Evolutionary conservation across 2,329 filamentous ascomycete species (phyloP), one percentile per base, ranked within the genome.

Genomic region (Ilyonectria mors-panacis): DNA sequence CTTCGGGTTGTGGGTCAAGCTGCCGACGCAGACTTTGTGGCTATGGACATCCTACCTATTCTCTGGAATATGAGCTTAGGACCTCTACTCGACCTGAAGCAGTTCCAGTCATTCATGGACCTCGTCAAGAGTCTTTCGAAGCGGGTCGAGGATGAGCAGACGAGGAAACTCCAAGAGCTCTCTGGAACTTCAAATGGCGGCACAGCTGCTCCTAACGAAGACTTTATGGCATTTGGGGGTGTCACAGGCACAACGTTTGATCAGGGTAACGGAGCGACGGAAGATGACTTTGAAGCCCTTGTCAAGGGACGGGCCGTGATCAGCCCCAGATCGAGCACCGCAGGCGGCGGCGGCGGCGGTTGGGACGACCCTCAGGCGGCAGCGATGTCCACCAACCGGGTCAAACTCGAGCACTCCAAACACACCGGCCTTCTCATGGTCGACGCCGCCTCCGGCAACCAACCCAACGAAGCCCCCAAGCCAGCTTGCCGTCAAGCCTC

Each of bases 11-110:
- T 99, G 30, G 94, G 94, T 9, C 88, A 89, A 56, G 87, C 92
- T 21, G 95, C 93, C 5, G 96, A 98, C 77, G 89, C 92, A 2
- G 96, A 98, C 50, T 98, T 97, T 77, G 89, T 98, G 23, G 96
- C 96, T 13, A 91, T 96, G 83, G 95, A 98, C 63, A 90, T 97
- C 17, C 84, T 99, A 12, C 96, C 96, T 0, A 89, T 97, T 10
- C 84, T 99, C 1, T 99, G 96, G 96, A 89, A 83, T 71, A 98
- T 98, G 89, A 94, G 92, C 76, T 85, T 99, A 4, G 96, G 96
- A 0, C 96, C 96, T 1, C 83, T 99, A 33, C 88, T 99, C 6
- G 92, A 97, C 75, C 85, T 98, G 8, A 87, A 92, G 66, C 95
- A 95, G 78, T 99, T 99, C 77, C 92, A 94, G 77, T 85, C 88